Evolutionary conservation across 306 rosid species (phyloP).

Genomic region (Cicer bijugum): DNA sequence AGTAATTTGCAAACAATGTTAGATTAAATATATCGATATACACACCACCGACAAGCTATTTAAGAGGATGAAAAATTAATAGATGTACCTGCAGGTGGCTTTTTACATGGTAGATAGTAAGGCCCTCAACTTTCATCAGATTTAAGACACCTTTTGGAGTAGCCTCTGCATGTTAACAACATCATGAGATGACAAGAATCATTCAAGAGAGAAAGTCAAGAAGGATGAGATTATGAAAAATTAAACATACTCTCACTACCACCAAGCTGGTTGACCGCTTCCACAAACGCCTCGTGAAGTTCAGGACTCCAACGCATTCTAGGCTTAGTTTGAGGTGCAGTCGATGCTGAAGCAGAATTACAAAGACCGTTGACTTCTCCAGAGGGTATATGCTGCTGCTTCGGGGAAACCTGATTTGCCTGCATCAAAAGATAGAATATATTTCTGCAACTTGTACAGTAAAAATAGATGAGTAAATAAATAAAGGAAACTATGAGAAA

Average conservation of each 20-base stretch:
- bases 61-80: conserved; percentile 28
- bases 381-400: conserved; percentile 48
- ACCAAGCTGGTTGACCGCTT: conserved; percentile 87
- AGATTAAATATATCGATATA: conserved; percentile 4
- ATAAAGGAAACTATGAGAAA: conserved; percentile 34
- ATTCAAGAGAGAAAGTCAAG: conserved; percentile 25
- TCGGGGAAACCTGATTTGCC: conserved; percentile 53
- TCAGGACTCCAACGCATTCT: conserved; percentile 99
- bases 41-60: conserved; percentile 18
- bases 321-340: conserved; percentile 64
- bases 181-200: conserved; percentile 34
- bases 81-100: conserved; percentile 86
- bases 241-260: conserved; percentile 79
- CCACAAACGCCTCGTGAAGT: conserved; percentile 94
- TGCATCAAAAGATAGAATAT: conserved; percentile 51
- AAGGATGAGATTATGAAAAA: conserved; percentile 33
- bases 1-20: conserved; percentile 23
- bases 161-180: conserved; percentile 68
- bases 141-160: conserved; percentile 94
- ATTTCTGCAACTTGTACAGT: conserved; percentile 42
- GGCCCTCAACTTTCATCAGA: conserved; percentile 82
- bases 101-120: conserved; percentile 95
- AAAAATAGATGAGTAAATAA: conserved; percentile 18
- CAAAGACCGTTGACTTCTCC: conserved; percentile 53
- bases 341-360: conserved; percentile 52